These are phyloP conservation scores for Ustilago trichophora DNA, from an alignment of 1,284 basidiomycete genomes.

Conservation along the genomic window DNA sequence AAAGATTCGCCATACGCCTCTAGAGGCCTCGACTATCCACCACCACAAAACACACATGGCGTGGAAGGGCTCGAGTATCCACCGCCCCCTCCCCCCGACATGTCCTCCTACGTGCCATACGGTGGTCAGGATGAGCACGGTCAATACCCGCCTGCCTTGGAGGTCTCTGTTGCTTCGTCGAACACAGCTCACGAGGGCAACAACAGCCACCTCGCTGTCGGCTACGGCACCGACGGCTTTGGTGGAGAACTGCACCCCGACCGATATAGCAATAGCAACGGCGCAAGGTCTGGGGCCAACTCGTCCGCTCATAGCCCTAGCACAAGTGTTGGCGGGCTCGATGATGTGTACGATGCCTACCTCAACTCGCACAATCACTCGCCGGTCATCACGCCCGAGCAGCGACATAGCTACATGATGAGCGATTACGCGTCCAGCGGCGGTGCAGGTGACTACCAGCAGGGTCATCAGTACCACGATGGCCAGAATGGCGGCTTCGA, in stretches of 20 bases:
- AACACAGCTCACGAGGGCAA: slow-evolving; percentile 4
- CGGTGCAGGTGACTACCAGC: slow-evolving; percentile 2
- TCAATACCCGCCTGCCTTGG: slow-evolving; percentile 6
- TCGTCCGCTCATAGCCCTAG: slow-evolving; percentile 19
- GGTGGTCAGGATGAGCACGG: slow-evolving; percentile 7
- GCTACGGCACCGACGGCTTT: slow-evolving; percentile 38
- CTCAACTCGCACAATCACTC: slow-evolving; percentile 29
- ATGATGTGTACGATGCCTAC: slow-evolving; percentile 51
- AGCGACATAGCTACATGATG: slow-evolving; percentile 46
- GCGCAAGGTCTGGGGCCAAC: slow-evolving; percentile 13
- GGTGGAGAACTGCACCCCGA: slow-evolving; percentile 31
- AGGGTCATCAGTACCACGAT: slow-evolving; percentile 1
- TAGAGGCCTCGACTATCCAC: slow-evolving; percentile 44
- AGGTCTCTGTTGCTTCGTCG: slow-evolving; percentile 16
- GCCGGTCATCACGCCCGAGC: slow-evolving; percentile 23
- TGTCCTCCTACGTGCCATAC: slow-evolving; percentile 38
- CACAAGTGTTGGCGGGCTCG: slow-evolving; percentile 20
- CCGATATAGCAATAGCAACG: slow-evolving; percentile 26
- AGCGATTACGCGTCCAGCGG: slow-evolving; percentile 22
- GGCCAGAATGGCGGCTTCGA: slow-evolving; percentile 1
- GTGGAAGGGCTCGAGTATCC: slow-evolving; percentile 45
- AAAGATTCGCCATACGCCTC: slow-evolving; percentile 20
- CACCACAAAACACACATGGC: slow-evolving; percentile 31
- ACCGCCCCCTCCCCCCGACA: slow-evolving; percentile 28
- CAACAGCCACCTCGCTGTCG: slow-evolving; percentile 17